Base-by-base conservation (phyloP, 768 basidiomycete species). In the Calocybe cyanea region DNA sequence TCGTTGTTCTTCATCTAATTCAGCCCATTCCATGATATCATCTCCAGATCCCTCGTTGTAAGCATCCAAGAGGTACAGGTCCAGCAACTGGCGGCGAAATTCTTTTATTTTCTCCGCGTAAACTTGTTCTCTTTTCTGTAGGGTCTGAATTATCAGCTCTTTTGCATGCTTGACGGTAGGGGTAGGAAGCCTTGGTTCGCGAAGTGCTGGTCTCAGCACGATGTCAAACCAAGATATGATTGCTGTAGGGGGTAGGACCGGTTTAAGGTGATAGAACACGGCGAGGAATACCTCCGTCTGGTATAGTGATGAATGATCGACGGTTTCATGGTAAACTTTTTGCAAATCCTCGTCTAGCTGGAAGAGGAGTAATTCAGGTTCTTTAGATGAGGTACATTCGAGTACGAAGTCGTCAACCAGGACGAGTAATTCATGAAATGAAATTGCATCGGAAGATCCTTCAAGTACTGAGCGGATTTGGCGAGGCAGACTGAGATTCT, bases 191-290 rank as follows among this genome's bases (percentile, higher is more conserved):
- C 73, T 80, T 30, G 87, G 82, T 59, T 89, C 83, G 38, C 86
- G 81, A 43, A 92, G 70, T 21, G 87, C 85, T 19, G 86, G 84
- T 25, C 89, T 81, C 2, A 92, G 70, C 20, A 87, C 72, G 25
- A 86, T 73, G 60, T 92, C 87, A 61, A 88, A 92, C 90, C 90
- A 92, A 20, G 82, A 82, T 46, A 89, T 83, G 44, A 90, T 69
- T 19, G 85, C 85, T 5, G 71, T 71, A 7, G 84, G 66, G 2
- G 85, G 70, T 6, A 89, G 66, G 21, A 86, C 69, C 10, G 82
- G 75, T 8, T 70, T 68, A 20, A 91, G 71, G 53, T 80, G 80
- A 51, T 76, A 73, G 5, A 91, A 71, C 14, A 87, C 73, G 19
- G 76, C 72, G 9, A 92, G 72, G 54, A 92, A 81, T 11, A 80